Percentiles rank a stretch among this genome's conserved stretches.
phyloP scores from a whole-genome alignment of 192 early-diverging fungal species.

The Phlyctochytrium planicorne region DNA sequence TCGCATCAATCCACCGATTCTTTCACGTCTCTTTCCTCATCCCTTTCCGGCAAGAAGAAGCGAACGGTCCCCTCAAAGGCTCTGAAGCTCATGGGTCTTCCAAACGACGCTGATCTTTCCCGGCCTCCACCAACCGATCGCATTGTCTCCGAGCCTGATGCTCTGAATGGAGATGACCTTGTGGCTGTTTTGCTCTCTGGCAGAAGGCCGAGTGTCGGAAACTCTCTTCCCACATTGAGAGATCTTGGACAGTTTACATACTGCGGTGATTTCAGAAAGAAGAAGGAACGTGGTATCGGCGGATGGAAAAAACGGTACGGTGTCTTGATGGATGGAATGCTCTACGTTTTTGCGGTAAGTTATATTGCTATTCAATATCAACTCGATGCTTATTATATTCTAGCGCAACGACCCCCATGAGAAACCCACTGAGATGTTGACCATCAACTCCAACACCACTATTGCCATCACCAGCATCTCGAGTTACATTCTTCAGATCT shows the following conservation, averaged over 20 bases:
- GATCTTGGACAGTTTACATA: not conserved
- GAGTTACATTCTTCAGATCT: not conserved
- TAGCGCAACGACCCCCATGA: slow-evolving; percentile 9
- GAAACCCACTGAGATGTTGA: not conserved
- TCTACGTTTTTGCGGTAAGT: slow-evolving; percentile 3
- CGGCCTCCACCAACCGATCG: too few relatives aligned
- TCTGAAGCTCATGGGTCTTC: slow-evolving; percentile 5
- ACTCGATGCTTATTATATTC: too few relatives aligned
- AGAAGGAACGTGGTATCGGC: not conserved
- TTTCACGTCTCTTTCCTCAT: not conserved
- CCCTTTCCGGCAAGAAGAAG: not conserved
- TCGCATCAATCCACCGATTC: not conserved
- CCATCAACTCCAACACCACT: not conserved
- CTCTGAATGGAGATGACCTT: not conserved
- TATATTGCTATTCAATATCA: too few relatives aligned
- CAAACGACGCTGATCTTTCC: not conserved
- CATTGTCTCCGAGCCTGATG: too few relatives aligned
- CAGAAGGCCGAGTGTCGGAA: not conserved
- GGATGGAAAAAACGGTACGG: slow-evolving; percentile 3
- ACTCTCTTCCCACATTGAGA: not conserved
- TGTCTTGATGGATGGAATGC: not conserved
- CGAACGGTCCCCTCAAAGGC: not conserved
- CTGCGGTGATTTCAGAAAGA: not conserved
- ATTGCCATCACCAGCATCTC: not conserved
- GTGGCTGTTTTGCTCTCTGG: not conserved